Evolutionary conservation across 2,329 filamentous ascomycete genomes (phyloP).

Genomic region (Fusarium fracticaudum): DNA sequence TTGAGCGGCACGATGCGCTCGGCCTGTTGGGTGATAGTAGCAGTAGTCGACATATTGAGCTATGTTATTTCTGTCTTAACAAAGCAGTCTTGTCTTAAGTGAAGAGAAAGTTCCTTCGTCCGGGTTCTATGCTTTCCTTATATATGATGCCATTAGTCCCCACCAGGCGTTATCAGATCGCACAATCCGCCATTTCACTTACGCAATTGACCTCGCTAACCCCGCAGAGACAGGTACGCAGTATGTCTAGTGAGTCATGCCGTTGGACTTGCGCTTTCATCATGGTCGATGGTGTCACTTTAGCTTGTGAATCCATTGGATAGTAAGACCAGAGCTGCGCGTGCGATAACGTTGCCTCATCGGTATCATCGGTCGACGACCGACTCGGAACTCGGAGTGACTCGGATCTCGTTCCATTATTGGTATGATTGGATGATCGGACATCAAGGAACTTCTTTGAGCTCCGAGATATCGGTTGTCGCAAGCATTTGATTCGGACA

Average conservation of each 20-base stretch:
- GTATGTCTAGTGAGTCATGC: background rate
- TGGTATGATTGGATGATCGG: background rate
- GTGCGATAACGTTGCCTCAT: background rate
- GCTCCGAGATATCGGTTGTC: background rate
- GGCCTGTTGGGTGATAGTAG: background rate
- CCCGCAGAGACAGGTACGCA: background rate
- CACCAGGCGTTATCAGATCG: background rate
- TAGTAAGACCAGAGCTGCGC: background rate
- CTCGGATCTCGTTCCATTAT: background rate
- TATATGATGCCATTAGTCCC: background rate
- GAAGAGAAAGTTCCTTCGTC: rapidly evolving
- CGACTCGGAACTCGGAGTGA: background rate
- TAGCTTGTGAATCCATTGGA: background rate
- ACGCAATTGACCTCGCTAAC: background rate
- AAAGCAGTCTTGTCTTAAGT: background rate
- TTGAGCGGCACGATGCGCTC: conserved; percentile 8
- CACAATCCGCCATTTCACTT: conserved; percentile 8
- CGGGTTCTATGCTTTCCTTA: background rate
- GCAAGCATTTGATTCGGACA: background rate
- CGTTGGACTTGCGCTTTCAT: background rate
- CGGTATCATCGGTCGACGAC: background rate
- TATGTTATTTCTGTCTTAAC: background rate
- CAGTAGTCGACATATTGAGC: conserved; percentile 2
- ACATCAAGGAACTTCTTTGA: rapidly evolving
- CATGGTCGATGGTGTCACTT: background rate